Evolutionary conservation across 164 flowering plant genomes (phyloP).

Genomic region (Aristolochia contorta): DNA sequence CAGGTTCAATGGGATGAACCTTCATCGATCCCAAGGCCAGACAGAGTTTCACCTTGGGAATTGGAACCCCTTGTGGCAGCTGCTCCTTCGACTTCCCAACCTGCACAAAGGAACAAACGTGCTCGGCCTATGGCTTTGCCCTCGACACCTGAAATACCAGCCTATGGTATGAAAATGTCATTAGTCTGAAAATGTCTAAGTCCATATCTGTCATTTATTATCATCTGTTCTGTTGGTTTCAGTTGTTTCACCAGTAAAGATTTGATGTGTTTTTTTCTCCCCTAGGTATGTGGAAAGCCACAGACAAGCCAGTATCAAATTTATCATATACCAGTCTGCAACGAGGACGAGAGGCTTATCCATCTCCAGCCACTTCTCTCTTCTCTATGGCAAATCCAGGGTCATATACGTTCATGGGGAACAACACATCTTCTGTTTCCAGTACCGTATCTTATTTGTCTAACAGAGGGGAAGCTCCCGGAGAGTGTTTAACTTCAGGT

Average conservation of each 20-base stretch:
- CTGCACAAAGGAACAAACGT: constrained; percentile 61
- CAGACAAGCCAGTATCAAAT: constrained; percentile 34
- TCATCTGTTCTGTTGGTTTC: background rate
- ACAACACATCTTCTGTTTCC: constrained; percentile 29
- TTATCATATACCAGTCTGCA: constrained; percentile 43
- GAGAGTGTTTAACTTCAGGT: constrained; percentile 35
- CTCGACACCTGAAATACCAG: constrained; percentile 42
- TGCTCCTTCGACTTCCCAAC: constrained; percentile 41
- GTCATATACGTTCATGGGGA: constrained; percentile 29
- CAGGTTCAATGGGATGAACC: constrained; percentile 99
- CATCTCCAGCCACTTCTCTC: constrained; percentile 30
- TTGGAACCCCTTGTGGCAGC: constrained; percentile 73
- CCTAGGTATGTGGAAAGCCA: constrained; percentile 61
- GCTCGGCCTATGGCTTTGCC: constrained; percentile 62
- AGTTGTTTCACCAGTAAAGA: background rate
- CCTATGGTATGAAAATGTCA: constrained; percentile 31
- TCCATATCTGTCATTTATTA: background rate
- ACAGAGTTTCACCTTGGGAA: constrained; percentile 92
- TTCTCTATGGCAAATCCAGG: constrained; percentile 31
- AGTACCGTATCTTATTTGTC: constrained; percentile 40
- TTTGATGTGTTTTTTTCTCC: too few species aligned
- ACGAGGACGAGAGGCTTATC: constrained; percentile 40
- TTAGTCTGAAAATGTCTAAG: too few species aligned
- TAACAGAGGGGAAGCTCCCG: constrained; percentile 28
- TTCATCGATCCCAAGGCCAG: constrained; percentile 69